These are phyloP conservation scores for Daldinia childiae DNA, from an alignment of 495 filamentous ascomycete species.

Conservation along the genomic window DNA sequence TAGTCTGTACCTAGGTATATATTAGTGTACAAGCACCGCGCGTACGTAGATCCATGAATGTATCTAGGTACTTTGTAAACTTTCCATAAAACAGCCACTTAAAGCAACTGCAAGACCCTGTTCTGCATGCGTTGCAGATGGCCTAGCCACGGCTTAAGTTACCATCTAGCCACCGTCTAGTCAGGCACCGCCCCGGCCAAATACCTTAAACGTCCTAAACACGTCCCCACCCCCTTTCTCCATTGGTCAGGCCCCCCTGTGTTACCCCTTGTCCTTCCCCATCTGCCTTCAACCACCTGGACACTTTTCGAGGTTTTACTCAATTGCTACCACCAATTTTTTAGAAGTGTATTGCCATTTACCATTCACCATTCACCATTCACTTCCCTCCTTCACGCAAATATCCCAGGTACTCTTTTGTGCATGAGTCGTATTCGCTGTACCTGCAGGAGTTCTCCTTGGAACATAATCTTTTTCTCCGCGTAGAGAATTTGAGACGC, in stretches of 20 bases:
- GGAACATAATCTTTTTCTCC: constrained; percentile 19
- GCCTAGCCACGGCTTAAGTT: constrained; percentile 9
- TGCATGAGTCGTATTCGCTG: not conserved
- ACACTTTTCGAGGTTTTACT: constrained; percentile 24
- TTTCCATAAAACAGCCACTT: not conserved
- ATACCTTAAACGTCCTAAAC: constrained; percentile 11
- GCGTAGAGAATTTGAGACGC: constrained; percentile 29
- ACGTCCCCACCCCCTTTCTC: constrained; percentile 36
- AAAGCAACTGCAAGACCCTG: too few species aligned
- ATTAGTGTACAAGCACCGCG: too few species aligned
- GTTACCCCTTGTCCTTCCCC: constrained; percentile 10
- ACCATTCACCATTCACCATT: not conserved
- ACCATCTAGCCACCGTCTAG: constrained; percentile 14
- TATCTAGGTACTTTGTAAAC: not conserved
- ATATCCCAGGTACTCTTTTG: not conserved
- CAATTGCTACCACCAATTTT: not conserved
- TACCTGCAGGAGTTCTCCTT: constrained; percentile 39
- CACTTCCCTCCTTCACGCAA: not conserved
- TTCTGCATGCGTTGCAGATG: not conserved
- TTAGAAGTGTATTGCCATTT: constrained; percentile 17
- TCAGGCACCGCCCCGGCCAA: constrained; percentile 25
- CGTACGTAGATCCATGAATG: constrained; percentile 1
- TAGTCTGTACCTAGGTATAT: too few species aligned
- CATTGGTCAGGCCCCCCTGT: constrained; percentile 26
- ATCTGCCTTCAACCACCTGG: constrained; percentile 33